Evolutionary conservation across 2,329 filamentous ascomycete species (phyloP), one percentile per base, ranked within the genome.

Genomic region (Aotearoamyces nothofagi): DNA sequence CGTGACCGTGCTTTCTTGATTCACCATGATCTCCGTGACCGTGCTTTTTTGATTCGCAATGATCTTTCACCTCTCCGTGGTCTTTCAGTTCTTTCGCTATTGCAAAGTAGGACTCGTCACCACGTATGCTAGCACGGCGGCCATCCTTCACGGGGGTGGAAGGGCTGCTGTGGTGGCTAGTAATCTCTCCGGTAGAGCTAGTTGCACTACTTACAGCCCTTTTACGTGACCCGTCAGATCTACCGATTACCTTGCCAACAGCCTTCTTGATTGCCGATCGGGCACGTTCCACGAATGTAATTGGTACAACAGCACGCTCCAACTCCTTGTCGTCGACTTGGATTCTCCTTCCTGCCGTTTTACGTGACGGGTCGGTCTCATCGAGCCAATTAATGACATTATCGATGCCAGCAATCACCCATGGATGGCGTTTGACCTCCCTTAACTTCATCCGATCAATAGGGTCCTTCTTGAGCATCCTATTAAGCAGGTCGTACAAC

Each of bases 381-480:
- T 93, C 83, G n/a, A 94, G 69, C 90, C 90, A 98, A 7, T 66
- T 63, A 17, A 70, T 59, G 20, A 77, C 69, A 41, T 93, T 77
- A 17, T 69, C 58, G 25, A 96, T 69, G 38, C 78, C 84, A 33
- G 76, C 63, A 1, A 87, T 63, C 10, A 96, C 78, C 90, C 90
- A 98, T 4, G 78, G 76, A 48, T 98, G 90, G 35, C 80, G 77
- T 52, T 96, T 96, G 44, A 96, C 87, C 43, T 94, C 87, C 35
- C 77, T 74, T 29, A 98, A 61, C 5, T 81, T 79, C 44, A 98
- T 94, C 22, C 90, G 75, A 53, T 86, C 76, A 16, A 79, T 66
- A 1, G 87, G 86, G 46, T 96, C 83, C 55, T 96, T 98, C 41
- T 69, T 76, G 33, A 98, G 65, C 57, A 98, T 74, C 39, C 75